A percentile compares a stretch with the other conserved stretches of the same genome.
Conservation (phyloP, 1,139 yeast genomes). For the Protomyces pachydermus region DNA sequence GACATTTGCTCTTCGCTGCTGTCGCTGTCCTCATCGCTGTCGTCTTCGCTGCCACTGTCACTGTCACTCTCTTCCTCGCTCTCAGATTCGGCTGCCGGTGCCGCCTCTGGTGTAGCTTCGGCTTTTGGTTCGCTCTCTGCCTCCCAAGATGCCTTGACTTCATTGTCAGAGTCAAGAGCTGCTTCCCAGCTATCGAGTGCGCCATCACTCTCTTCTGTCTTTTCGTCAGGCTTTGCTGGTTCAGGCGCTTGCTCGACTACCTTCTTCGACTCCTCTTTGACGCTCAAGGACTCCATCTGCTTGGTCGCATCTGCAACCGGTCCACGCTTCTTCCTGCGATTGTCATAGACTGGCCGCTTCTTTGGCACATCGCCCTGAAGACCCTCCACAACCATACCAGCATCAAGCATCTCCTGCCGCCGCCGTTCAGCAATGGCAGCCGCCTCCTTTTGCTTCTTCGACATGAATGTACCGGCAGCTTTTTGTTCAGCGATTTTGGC, state of each 20-base stretch:
- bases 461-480: slow-evolving; percentile 76
- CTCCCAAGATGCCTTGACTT: slow-evolving; percentile 40
- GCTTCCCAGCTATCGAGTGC: slow-evolving; percentile 37
- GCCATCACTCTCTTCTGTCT: slow-evolving; percentile 37
- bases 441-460: slow-evolving; percentile 94
- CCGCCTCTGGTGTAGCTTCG: slow-evolving; percentile 33
- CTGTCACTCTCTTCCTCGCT: slow-evolving; percentile 29
- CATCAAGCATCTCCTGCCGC: slow-evolving; percentile 73
- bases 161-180: slow-evolving; percentile 42
- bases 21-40: slow-evolving; percentile 26
- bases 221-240: slow-evolving; percentile 11
- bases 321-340: slow-evolving; percentile 55
- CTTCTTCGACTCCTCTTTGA: slow-evolving; percentile 22
- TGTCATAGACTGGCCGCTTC: slow-evolving; percentile 64
- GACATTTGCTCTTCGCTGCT: slow-evolving; percentile 32
- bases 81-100: slow-evolving; percentile 33
- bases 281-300: slow-evolving; percentile 15
- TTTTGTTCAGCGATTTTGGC: slow-evolving; percentile 84
- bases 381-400: slow-evolving; percentile 74
- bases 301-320: slow-evolving; percentile 1
- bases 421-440: slow-evolving; percentile 81
- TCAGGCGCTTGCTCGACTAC: slow-evolving; percentile 8
- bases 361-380: slow-evolving; percentile 43
- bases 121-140: slow-evolving; percentile 35
- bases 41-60: slow-evolving; percentile 35